Percentiles rank a stretch among this genome's conserved stretches.
phyloP scores from a whole-genome alignment of 495 filamentous ascomycete genomes.

The Cercophora scortea region DNA sequence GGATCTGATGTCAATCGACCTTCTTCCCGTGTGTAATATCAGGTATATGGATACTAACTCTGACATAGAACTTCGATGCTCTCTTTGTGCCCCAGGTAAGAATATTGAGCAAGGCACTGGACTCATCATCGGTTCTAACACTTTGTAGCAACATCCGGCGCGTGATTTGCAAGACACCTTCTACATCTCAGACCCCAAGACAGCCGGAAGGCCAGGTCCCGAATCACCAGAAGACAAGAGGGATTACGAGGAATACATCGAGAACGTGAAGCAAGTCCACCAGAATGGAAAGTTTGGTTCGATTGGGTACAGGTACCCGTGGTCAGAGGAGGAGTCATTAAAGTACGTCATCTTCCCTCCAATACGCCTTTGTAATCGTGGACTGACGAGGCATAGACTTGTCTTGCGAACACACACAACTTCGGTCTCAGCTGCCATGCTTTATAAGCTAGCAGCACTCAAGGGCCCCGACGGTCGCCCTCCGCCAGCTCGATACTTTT shows the following conservation, averaged over 20 bases:
- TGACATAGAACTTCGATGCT: conserved; percentile 81
- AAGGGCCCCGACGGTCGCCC: conserved; percentile 39
- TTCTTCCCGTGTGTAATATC: too few relatives aligned
- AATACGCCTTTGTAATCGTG: neutral
- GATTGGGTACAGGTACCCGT: conserved; percentile 92
- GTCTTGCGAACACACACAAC: conserved; percentile 97
- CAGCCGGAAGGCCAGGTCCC: conserved; percentile 62
- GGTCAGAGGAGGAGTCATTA: conserved; percentile 80
- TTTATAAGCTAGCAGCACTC: conserved; percentile 78
- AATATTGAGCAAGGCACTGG: too few relatives aligned
- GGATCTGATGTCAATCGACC: too few relatives aligned
- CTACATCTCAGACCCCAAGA: conserved; percentile 84
- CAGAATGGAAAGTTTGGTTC: conserved; percentile 81
- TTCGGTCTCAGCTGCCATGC: conserved; percentile 75
- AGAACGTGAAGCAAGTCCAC: conserved; percentile 79
- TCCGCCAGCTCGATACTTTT: conserved; percentile 84
- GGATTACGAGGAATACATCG: conserved; percentile 79
- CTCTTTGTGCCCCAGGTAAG: conserved; percentile 72
- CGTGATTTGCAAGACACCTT: conserved; percentile 97
- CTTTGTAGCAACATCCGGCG: conserved; percentile 76
- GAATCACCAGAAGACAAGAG: conserved; percentile 51
- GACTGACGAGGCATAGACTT: conserved; percentile 38
- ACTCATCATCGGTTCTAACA: too few relatives aligned
- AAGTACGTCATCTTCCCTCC: neutral
- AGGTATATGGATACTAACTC: too few relatives aligned